Conservation (phyloP, 2,329 filamentous ascomycete species). For the Penicillium verrucosum region DNA sequence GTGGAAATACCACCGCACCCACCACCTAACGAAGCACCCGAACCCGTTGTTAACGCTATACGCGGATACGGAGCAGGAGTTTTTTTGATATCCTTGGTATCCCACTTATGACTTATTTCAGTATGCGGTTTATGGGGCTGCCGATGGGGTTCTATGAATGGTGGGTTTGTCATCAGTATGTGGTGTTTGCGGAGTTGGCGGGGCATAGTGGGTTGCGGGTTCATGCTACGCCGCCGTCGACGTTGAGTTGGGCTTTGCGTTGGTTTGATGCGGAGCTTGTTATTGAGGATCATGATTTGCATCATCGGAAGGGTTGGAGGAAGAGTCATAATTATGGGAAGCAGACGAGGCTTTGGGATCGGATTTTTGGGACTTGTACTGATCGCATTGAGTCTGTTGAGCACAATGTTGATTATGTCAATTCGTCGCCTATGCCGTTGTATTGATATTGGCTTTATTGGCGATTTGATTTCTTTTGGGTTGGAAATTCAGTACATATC, state of each 20-base stretch:
- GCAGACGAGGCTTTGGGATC: constrained; percentile 28
- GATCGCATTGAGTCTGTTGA: constrained; percentile 24
- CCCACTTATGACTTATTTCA: too few species aligned
- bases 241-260: constrained; percentile 19
- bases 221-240: constrained; percentile 23
- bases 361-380: constrained; percentile 25
- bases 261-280: constrained; percentile 25
- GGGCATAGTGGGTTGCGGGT: constrained; percentile 25
- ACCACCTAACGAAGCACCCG: too few species aligned
- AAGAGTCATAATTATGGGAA: constrained; percentile 29
- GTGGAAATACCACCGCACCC: too few species aligned
- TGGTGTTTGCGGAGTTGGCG: constrained; percentile 25
- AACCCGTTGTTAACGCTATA: too few species aligned
- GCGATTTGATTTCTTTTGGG: neutral
- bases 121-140: too few species aligned
- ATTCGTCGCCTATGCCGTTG: constrained; percentile 23
- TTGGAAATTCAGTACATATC: neutral
- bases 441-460: constrained; percentile 6
- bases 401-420: constrained; percentile 24
- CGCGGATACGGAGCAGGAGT: too few species aligned
- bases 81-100: too few species aligned
- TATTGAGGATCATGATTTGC: constrained; percentile 28
- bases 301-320: constrained; percentile 29
- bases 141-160: constrained; percentile 4
- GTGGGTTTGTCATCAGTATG: constrained; percentile 28